Base-by-base conservation (phyloP, 345 rosid genomes). In the Barbarea vulgaris region DNA sequence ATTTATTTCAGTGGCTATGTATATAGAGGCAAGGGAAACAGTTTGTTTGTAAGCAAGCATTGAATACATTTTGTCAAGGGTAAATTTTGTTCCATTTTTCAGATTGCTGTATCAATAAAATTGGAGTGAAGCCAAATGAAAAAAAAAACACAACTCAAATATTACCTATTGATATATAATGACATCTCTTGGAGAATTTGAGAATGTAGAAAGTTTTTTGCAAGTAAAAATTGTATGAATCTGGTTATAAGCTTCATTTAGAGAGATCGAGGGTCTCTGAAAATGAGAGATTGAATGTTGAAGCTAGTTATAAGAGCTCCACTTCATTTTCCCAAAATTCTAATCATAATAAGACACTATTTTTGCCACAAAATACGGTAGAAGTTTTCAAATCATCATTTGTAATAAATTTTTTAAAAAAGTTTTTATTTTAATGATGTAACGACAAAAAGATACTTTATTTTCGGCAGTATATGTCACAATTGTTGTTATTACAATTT, bases 61-160 rank as follows among this genome's bases (percentile, higher is more conserved):
- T 58, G 1, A 19, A 31, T 59, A 52, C 53, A 58, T 53, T 19
- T 66, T 59, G 42, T 48, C 33, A 3, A 37, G 48, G 77, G 65
- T 69, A 69, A 61, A 25, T 62, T 77, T 70, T 77, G 62, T 70
- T 72, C 19, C 34, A n/a, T 63, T 63, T 34, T 70, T 70, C 54
- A 70, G 41, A 70, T 55, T 46, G 33, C 11, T 36, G 67, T 63
- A 70, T 5, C 76, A 64, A 55, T 77, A 70, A 50, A 37, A 48
- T 46, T 67, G 46, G n/a, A 67, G 10, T 65, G 72, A 67, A 58
- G 65, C 14, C 51, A 17, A 58, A 17, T 25, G 24, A 48, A 33
- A 44, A 30, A 30, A 48, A 33, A 44, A 30, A 30, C 19, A 54
- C 56, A 46, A n/a, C 8, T 46, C 30, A 44, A 10, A 17, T 4